A percentile compares a stretch with the other conserved stretches of the same genome.
Conservation (phyloP, 164 flowering plant species). For the Pachysandra terminalis region DNA sequence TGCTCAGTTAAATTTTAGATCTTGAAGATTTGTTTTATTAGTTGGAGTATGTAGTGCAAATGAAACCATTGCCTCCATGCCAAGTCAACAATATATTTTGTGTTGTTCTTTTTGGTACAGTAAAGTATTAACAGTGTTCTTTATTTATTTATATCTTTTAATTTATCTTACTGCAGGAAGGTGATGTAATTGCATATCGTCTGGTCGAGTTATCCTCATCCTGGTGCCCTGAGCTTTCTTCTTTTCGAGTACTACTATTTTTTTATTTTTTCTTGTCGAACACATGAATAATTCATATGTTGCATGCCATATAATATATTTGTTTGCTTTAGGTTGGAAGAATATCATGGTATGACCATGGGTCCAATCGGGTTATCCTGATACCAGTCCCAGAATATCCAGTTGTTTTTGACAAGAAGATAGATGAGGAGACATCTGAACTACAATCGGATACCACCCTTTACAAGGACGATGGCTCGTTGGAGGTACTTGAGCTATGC, state of each 20-base stretch:
- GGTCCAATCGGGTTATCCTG: slow-evolving; percentile 42
- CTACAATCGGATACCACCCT: slow-evolving; percentile 36
- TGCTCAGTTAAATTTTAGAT: neutral
- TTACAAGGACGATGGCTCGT: slow-evolving; percentile 84
- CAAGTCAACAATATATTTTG: no score
- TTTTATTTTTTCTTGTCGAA: neutral
- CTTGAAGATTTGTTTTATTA: neutral
- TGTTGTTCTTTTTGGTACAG: neutral
- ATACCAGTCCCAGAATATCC: slow-evolving; percentile 67
- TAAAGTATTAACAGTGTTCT: slow-evolving; percentile 1
- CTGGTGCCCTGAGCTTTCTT: slow-evolving; percentile 85
- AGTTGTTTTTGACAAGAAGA: slow-evolving; percentile 29
- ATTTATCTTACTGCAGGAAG: slow-evolving; percentile 48
- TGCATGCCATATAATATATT: neutral
- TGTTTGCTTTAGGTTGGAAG: slow-evolving; percentile 65
- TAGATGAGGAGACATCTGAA: slow-evolving; percentile 38
- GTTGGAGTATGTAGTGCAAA: neutral
- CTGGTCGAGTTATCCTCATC: slow-evolving; percentile 81
- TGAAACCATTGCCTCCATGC: neutral
- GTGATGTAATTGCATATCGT: slow-evolving; percentile 85
- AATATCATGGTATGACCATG: slow-evolving; percentile 40
- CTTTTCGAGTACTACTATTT: slow-evolving; percentile 57
- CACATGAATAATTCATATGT: neutral
- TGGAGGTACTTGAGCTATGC: slow-evolving; percentile 52
- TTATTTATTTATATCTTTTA: no score